phyloP scores from a whole-genome alignment of 768 basidiomycete genomes.

The Trametes cubensis region DNA sequence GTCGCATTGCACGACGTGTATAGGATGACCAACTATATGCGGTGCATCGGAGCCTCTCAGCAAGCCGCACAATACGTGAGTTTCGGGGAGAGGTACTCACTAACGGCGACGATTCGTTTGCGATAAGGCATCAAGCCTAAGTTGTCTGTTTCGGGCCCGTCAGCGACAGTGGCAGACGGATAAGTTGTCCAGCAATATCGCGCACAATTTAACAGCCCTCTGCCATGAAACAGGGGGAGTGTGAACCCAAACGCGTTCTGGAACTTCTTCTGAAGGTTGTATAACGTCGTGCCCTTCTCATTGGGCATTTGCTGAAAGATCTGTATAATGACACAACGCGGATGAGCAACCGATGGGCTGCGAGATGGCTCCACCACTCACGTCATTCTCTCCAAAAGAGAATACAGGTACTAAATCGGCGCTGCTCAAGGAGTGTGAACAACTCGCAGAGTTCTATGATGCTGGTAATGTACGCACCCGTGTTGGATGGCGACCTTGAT shows the following conservation, averaged over 20 bases:
- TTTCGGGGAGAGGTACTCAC: constrained; percentile 55
- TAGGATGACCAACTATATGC: constrained; percentile 80
- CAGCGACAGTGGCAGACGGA: too few species aligned
- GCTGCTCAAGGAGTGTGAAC: constrained; percentile 42
- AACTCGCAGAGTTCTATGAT: neutral
- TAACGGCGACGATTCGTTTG: constrained; percentile 92
- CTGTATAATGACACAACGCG: constrained; percentile 42
- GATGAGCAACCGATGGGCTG: too few species aligned
- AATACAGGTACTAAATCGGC: constrained; percentile 98
- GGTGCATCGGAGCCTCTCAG: neutral
- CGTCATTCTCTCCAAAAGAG: constrained; percentile 98
- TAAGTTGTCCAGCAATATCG: too few species aligned
- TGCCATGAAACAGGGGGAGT: constrained; percentile 94
- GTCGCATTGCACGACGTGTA: constrained; percentile 73
- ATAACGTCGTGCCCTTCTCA: constrained; percentile 86
- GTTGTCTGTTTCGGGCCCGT: constrained; percentile 63
- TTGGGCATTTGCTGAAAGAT: constrained; percentile 98
- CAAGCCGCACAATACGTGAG: neutral
- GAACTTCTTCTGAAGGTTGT: constrained; percentile 87
- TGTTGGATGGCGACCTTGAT: constrained; percentile 93
- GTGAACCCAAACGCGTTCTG: constrained; percentile 95
- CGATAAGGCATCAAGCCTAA: constrained; percentile 96
- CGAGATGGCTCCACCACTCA: constrained; percentile 40
- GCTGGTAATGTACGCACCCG: constrained; percentile 51
- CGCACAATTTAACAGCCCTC: constrained; percentile 92